Evolutionary conservation across 805 yeast genomes (phyloP).

Genomic region (Wickerhamiella sorbophila): DNA sequence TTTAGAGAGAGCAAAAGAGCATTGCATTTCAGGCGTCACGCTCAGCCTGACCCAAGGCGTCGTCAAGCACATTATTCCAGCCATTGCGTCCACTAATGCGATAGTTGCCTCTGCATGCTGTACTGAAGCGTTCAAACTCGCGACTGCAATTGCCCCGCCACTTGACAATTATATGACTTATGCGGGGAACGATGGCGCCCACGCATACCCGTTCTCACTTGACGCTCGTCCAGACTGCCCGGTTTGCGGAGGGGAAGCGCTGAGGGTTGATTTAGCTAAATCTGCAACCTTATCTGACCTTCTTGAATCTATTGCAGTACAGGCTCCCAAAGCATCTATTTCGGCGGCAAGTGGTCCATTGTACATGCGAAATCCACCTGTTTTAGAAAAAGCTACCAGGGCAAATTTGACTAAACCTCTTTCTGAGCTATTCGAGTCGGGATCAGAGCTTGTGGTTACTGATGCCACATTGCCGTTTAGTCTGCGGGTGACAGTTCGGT

Average conservation of each 20-base stretch:
- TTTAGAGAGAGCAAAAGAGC: slow-evolving; percentile 42
- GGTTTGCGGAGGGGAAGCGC: slow-evolving; percentile 47
- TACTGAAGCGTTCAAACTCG: slow-evolving; percentile 68
- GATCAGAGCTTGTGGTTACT: slow-evolving; percentile 40
- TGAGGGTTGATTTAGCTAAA: slow-evolving; percentile 11
- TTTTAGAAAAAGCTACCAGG: slow-evolving; percentile 33
- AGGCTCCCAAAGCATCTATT: slow-evolving; percentile 30
- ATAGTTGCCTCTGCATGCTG: slow-evolving; percentile 80
- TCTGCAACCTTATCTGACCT: slow-evolving; percentile 29
- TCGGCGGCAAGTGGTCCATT: slow-evolving; percentile 29
- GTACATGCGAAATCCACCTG: slow-evolving; percentile 36
- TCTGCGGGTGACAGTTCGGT: slow-evolving; percentile 16
- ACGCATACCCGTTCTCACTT: slow-evolving; percentile 57
- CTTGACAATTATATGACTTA: slow-evolving; percentile 74
- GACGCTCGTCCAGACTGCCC: slow-evolving; percentile 49
- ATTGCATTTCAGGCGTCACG: slow-evolving; percentile 59
- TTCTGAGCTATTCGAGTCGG: slow-evolving; percentile 26
- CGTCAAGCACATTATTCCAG: slow-evolving; percentile 82
- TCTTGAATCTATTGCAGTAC: slow-evolving; percentile 28
- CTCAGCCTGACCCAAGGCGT: slow-evolving; percentile 66
- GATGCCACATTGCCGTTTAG: slow-evolving; percentile 39
- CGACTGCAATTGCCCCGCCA: slow-evolving; percentile 52
- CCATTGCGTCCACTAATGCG: slow-evolving; percentile 89
- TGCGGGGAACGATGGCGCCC: slow-evolving; percentile 68
- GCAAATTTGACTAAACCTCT: slow-evolving; percentile 30